Conservation (phyloP, 768 basidiomycete genomes). For the Termitomyces sp. region DNA sequence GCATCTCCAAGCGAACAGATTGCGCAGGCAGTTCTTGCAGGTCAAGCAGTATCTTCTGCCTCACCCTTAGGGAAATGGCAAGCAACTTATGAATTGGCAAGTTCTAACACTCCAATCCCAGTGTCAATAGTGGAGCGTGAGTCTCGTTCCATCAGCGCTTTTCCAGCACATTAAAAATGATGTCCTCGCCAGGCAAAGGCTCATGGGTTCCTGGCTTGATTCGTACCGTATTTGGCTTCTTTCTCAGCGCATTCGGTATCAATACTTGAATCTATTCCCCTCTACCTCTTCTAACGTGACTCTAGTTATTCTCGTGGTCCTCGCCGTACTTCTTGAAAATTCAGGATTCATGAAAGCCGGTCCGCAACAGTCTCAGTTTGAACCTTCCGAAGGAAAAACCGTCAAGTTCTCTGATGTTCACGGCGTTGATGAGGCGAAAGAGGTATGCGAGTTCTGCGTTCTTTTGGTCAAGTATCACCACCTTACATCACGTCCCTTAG, state of each 20-base stretch:
- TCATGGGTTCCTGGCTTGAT: slow-evolving; percentile 61
- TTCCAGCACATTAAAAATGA: slow-evolving; percentile 6
- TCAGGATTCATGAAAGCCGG: slow-evolving; percentile 91
- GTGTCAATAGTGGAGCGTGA: slow-evolving; percentile 81
- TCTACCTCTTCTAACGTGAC: not conserved
- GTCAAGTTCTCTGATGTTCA: slow-evolving; percentile 96
- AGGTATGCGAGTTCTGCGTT: slow-evolving; percentile 41
- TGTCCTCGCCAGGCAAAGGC: slow-evolving; percentile 51
- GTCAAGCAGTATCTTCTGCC: slow-evolving; percentile 22
- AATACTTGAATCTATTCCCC: slow-evolving; percentile 7
- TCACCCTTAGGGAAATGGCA: slow-evolving; percentile 39
- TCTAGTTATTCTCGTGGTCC: slow-evolving; percentile 75
- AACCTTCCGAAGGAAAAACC: slow-evolving; percentile 73
- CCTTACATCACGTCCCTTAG: slow-evolving; percentile 31
- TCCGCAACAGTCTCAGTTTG: slow-evolving; percentile 76
- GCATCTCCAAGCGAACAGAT: slow-evolving; percentile 33
- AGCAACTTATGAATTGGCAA: slow-evolving; percentile 38
- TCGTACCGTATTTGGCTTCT: slow-evolving; percentile 49
- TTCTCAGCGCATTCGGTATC: slow-evolving; percentile 66
- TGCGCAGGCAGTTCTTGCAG: slow-evolving; percentile 45
- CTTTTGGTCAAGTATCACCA: not conserved
- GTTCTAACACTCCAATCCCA: slow-evolving; percentile 60
- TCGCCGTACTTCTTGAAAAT: slow-evolving; percentile 90
- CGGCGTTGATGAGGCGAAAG: slow-evolving; percentile 96
- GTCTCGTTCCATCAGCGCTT: slow-evolving; percentile 21